Evolutionary conservation across 495 filamentous ascomycete genomes (phyloP), one percentile per base, ranked within the genome.

Genomic region (Clohesyomyces aquaticus): DNA sequence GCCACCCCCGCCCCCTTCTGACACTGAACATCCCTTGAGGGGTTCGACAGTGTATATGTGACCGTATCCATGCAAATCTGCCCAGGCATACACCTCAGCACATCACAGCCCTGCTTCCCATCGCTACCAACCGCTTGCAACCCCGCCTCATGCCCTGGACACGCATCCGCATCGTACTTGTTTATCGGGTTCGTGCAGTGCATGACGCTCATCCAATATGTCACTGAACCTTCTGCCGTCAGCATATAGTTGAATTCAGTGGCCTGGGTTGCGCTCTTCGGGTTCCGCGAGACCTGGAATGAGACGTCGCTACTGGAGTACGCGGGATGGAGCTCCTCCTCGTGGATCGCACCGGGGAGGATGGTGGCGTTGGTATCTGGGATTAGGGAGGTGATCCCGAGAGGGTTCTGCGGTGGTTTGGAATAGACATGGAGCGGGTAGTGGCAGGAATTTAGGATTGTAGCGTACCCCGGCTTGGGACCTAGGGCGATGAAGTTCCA

Each of bases 91-190:
- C 32, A 38, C 14, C 14, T 14, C 32, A 38, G 6, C 48, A 3
- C 27, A 23, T 9, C 25, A 26, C 19, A 25, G 11, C 48, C 26
- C 8, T 47, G 6, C 8, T 47, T n/a, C 4, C 19, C 6, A 4
- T 6, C 19, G 8, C 43, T n/a, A 6, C 4, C 43, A n/a, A 22
- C 43, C 6, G n/a, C 43, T 18, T 47, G 43, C 4, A 47, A 22
- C 18, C 48, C 48, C 8, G 12, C 25, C 27, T 52, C 43, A 47
- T 52, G 48, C 22, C 48, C 26, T 23, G 48, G 12, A 22, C 48
- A 25, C 11, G 8, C 8, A 28, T 4, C 27, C 48, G 25, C 12
- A 22, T 52, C 22, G 8, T 25, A 10, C 48, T 4, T 22, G 8
- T 52, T 18, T 4, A 18, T 12, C 11, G 8, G 10, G 45, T 22